Evolutionary conservation across 345 rosid genomes (phyloP), one percentile per base, ranked within the genome.

Genomic region (Euphorbia tirucalli): DNA sequence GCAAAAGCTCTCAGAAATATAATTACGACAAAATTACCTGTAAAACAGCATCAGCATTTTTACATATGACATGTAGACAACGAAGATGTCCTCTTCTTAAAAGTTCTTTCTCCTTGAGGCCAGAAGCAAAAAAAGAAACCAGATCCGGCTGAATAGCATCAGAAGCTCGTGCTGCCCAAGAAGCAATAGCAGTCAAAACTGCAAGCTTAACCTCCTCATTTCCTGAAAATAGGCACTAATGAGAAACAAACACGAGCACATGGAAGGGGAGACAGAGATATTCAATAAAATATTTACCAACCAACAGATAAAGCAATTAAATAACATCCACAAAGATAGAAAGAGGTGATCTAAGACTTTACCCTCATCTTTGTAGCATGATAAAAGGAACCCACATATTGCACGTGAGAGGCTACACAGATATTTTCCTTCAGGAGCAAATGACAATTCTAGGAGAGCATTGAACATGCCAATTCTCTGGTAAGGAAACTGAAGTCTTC

Each of bases 31-130:
- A 27, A 69, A 32, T 74, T 69, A 90, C 99, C 93, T 82, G 90
- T 14, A 84, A 78, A 71, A 88, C 79, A 68, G 85, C 81, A 80
- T 95, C 97, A 61, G 84, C 50, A 71, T 89, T 92, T 83, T 77
- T 81, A 88, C 91, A 84, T 71, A 92, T 82, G 68, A 78, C 82
- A 59, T 79, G 82, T 50, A 95, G 68, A 73, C 89, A 88, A 58
- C 95, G 97, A 75, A 95, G 93, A 86, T 95, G 93, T 30, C 91
- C 97, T 84, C 97, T 85, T 85, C 96, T 84, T 75, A 95, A 81
- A 72, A 77, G 77, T 67, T 95, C 99, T 81, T 92, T 95, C 87
- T 95, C 99, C 81, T 95, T 92, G 55, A 95, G 86, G 79, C 99
- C 99, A 60, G 92, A 75, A 74, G 89, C 78, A 74, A 89, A 30